Evolutionary conservation across 371 early-diverging fungal species (phyloP).

Genomic region (Mortierella sp.): DNA sequence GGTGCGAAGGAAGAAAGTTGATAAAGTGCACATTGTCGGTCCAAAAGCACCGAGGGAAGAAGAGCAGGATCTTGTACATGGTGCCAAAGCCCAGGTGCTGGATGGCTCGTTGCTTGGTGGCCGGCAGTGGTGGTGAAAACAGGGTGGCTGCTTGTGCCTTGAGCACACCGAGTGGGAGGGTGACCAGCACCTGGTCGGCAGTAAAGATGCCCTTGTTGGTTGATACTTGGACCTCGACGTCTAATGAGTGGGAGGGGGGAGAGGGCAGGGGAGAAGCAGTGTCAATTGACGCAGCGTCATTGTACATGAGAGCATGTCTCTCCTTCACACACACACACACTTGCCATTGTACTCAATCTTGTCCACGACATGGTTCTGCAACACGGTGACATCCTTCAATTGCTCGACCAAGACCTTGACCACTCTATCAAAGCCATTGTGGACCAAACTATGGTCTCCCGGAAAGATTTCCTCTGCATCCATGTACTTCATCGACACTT

Average conservation of each 20-base stretch:
- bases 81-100: constrained; percentile 40
- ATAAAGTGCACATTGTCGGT: constrained; percentile 39
- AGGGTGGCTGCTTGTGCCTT: constrained; percentile 18
- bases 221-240: constrained; percentile 23
- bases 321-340: too few relatives aligned
- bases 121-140: constrained; percentile 37
- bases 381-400: constrained; percentile 17
- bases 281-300: too few relatives aligned
- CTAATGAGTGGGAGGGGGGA: constrained; percentile 3
- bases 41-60: constrained; percentile 45
- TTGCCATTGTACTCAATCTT: constrained; percentile 46
- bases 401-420: constrained; percentile 25
- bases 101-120: constrained; percentile 41
- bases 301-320: too few relatives aligned
- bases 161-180: constrained; percentile 51
- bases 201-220: constrained; percentile 30
- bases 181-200: constrained; percentile 38
- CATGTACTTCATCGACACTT: constrained; percentile 46
- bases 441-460: constrained; percentile 42
- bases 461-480: constrained; percentile 46
- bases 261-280: too few relatives aligned
- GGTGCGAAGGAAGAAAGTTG: constrained; percentile 32
- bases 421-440: constrained; percentile 43
- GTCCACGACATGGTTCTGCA: constrained; percentile 41
- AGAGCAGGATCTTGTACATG: constrained; percentile 44